phyloP scores from a whole-genome alignment of 345 rosid genomes.

The Aquilaria yunnanensis region DNA sequence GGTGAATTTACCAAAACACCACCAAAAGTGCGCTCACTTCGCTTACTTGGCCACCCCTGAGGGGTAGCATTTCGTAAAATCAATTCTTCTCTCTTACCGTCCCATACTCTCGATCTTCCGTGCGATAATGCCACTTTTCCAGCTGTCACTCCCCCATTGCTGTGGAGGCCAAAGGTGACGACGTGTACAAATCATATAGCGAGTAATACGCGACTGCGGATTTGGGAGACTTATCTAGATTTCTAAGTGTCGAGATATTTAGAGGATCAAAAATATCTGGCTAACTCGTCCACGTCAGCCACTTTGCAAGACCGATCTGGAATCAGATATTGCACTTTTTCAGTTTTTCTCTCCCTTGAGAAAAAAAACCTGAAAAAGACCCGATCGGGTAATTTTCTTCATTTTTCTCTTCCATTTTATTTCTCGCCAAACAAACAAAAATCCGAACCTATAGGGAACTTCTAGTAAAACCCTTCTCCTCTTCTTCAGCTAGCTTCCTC shows the following conservation, averaged over 20 bases:
- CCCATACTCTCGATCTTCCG: background rate
- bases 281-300: constrained; percentile 75
- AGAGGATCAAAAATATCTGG: constrained; percentile 70
- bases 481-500: constrained; percentile 4
- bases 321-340: constrained; percentile 57
- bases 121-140: background rate
- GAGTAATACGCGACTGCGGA: constrained; percentile 10
- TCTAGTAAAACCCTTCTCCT: constrained; percentile 6
- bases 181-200: constrained; percentile 11
- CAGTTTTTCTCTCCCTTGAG: background rate
- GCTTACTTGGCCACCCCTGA: too few relatives aligned
- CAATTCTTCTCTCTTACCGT: background rate
- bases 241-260: constrained; percentile 33
- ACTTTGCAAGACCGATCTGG: constrained; percentile 38
- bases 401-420: background rate
- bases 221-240: background rate
- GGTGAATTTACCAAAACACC: too few relatives aligned
- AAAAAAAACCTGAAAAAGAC: background rate
- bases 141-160: constrained; percentile 14
- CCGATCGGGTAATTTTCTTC: background rate
- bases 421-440: constrained; percentile 23
- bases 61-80: too few relatives aligned
- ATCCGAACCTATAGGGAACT: constrained; percentile 22
- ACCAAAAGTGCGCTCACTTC: too few relatives aligned
- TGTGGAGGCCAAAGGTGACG: background rate